Conservation (phyloP, 768 basidiomycete genomes). For the Tremella mesenterica region DNA sequence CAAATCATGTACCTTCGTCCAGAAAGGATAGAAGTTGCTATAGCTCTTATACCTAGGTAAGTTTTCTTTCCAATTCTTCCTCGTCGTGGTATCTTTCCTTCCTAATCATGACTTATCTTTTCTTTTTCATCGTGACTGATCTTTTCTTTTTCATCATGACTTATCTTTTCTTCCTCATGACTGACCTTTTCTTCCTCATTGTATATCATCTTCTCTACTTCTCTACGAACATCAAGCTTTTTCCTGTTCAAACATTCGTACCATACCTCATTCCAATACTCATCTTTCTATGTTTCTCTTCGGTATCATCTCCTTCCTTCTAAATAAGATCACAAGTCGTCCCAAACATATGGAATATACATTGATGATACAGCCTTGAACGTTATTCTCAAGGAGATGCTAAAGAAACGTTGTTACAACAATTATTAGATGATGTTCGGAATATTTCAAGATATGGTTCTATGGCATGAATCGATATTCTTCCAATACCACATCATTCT, state of each 20-base stretch:
- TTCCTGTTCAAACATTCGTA: too few species aligned
- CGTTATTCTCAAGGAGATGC: conserved; percentile 26
- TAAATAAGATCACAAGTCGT: too few species aligned
- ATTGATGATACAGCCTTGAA: conserved; percentile 27
- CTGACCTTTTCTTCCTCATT: too few species aligned
- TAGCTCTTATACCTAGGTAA: conserved; percentile 38
- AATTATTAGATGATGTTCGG: conserved; percentile 26
- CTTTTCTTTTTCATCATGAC: too few species aligned
- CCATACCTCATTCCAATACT: too few species aligned
- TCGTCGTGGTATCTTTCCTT: neutral
- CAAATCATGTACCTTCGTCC: conserved; percentile 39
- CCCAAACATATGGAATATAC: too few species aligned
- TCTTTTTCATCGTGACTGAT: neutral
- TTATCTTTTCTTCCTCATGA: neutral
- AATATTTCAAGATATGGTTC: conserved; percentile 22
- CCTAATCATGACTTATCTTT: too few species aligned
- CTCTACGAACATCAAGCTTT: too few species aligned
- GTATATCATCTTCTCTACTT: too few species aligned
- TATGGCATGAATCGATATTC: conserved; percentile 3
- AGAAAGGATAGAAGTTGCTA: conserved; percentile 30
- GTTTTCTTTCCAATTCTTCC: neutral
- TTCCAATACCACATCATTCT: too few species aligned
- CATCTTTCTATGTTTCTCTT: too few species aligned
- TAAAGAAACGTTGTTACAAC: conserved; percentile 13
- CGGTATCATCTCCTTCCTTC: too few species aligned